These are phyloP conservation scores for Magnusiomyces paraingens DNA, from an alignment of 1,139 yeast species.

Conservation along the genomic window DNA sequence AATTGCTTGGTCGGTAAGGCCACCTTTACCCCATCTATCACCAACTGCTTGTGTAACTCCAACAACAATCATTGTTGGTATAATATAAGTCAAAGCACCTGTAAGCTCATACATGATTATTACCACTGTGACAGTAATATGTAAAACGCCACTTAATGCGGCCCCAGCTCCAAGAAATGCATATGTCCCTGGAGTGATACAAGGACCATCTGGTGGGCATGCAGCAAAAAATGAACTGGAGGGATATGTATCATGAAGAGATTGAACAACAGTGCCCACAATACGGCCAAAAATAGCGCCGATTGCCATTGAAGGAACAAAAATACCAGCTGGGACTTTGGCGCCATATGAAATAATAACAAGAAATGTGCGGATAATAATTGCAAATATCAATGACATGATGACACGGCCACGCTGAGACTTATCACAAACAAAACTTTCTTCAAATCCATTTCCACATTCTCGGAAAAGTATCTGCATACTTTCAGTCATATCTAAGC, in stretches of 20 bases:
- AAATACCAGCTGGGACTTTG: constrained; percentile 91
- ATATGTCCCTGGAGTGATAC: constrained; percentile 90
- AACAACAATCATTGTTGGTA: constrained; percentile 95
- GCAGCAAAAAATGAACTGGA: constrained; percentile 38
- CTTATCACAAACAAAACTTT: constrained; percentile 24
- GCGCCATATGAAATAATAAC: constrained; percentile 86
- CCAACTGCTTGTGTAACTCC: constrained; percentile 78
- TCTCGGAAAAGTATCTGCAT: constrained; percentile 88
- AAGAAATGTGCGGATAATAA: constrained; percentile 59
- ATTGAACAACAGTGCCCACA: constrained; percentile 63
- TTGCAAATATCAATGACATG: constrained; percentile 60
- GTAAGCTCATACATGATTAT: constrained; percentile 96
- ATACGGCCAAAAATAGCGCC: constrained; percentile 94
- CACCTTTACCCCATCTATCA: constrained; percentile 72
- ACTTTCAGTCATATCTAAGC: constrained; percentile 88
- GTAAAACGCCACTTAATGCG: constrained; percentile 89
- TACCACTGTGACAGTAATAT: constrained; percentile 89
- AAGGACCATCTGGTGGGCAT: constrained; percentile 41
- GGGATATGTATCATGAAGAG: constrained; percentile 39
- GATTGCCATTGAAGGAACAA: constrained; percentile 95
- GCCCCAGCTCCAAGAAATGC: constrained; percentile 97
- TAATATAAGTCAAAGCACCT: constrained; percentile 84
- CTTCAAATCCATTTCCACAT: constrained; percentile 46
- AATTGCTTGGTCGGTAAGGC: constrained; percentile 95
- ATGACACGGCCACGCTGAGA: constrained; percentile 32